Percentiles rank a stretch among this genome's conserved stretches.
Conservation (phyloP, 192 early-diverging fungal species). For the Backusella australiensis region DNA sequence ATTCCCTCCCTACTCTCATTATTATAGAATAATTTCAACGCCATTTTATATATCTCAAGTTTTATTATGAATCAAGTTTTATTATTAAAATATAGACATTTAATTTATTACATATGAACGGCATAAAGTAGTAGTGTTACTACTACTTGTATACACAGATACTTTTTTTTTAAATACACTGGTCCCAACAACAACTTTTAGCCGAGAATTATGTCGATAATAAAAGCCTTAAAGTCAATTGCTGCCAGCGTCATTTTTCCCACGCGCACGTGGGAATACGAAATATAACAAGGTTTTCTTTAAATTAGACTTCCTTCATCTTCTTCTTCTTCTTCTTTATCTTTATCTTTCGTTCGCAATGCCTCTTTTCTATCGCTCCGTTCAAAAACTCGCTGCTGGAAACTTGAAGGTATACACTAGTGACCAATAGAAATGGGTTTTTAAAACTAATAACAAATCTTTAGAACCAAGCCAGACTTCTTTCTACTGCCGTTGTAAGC, state of each 20-base stretch:
- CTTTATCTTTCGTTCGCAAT: background rate
- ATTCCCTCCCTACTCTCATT: background rate
- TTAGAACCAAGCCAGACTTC: background rate
- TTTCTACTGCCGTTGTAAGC: background rate
- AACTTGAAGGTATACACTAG: background rate
- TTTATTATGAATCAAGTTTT: background rate
- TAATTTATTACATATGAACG: background rate
- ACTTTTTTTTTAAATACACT: background rate
- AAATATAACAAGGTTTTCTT: background rate
- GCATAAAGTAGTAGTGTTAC: no score
- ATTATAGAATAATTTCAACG: background rate
- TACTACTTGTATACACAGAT: no score
- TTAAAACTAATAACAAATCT: background rate
- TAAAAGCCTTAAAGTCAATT: background rate
- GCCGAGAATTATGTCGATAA: background rate
- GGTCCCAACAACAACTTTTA: background rate
- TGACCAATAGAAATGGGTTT: background rate
- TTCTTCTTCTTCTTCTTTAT: background rate
- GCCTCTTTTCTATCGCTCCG: background rate
- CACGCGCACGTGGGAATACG: constrained; percentile 7
- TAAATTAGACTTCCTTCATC: background rate
- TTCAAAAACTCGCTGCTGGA: background rate
- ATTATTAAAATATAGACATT: background rate
- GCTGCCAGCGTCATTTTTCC: background rate
- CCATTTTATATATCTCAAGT: background rate